Evolutionary conservation across 768 basidiomycete species (phyloP).

Genomic region (Galerina sulciceps): DNA sequence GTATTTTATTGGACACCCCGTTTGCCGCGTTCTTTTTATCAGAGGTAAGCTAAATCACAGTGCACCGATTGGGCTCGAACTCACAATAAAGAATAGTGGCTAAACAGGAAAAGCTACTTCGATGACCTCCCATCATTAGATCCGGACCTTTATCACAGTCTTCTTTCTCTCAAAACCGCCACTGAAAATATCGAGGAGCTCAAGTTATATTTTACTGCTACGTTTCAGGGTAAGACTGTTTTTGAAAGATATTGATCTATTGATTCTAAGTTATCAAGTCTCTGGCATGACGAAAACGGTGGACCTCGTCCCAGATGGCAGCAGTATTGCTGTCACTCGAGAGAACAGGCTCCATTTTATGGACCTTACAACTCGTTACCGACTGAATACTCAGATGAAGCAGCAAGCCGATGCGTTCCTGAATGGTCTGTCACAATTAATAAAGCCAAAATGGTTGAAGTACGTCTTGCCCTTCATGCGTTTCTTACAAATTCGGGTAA

Average conservation of each 20-base stretch:
- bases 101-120: conserved; percentile 88
- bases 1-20: conserved; percentile 91
- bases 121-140: conserved; percentile 94
- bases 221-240: conserved; percentile 71
- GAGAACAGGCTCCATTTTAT: conserved; percentile 93
- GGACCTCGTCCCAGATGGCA: conserved; percentile 20
- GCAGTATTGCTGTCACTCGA: conserved; percentile 52
- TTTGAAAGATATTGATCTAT: neutral
- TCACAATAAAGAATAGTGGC: conserved; percentile 59
- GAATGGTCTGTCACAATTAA: conserved; percentile 89
- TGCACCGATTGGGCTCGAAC: neutral
- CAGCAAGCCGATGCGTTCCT: conserved; percentile 87
- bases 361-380: conserved; percentile 85
- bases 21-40: conserved; percentile 96
- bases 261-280: conserved; percentile 1
- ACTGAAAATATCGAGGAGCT: conserved; percentile 85
- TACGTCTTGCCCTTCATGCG: conserved; percentile 28
- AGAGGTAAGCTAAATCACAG: conserved; percentile 46
- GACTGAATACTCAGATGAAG: conserved; percentile 87
- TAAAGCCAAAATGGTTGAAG: conserved; percentile 89
- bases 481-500: neutral
- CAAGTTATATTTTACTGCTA: conserved; percentile 87
- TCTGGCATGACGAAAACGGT: conserved; percentile 20
- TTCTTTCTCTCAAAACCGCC: conserved; percentile 93
- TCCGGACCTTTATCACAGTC: conserved; percentile 88